Conservation (phyloP, 2,329 filamentous ascomycete species). For the Geosmithia morbida region DNA sequence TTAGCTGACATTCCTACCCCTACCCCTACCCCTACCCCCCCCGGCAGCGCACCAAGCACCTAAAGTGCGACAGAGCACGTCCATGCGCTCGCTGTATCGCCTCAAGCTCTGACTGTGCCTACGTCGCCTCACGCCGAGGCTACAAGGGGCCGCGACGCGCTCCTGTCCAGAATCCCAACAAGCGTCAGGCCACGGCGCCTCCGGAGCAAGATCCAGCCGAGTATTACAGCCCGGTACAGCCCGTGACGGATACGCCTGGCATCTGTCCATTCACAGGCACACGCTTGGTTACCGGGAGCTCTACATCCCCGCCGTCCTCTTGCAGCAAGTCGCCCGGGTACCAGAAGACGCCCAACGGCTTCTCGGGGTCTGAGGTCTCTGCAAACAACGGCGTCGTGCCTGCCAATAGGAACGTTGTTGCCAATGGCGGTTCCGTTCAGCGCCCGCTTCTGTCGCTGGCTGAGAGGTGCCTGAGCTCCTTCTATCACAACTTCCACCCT, state of each 20-base stretch:
- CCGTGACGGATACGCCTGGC: not conserved
- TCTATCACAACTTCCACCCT: constrained; percentile 42
- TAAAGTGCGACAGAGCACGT: constrained; percentile 59
- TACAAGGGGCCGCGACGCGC: constrained; percentile 45
- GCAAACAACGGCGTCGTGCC: not conserved
- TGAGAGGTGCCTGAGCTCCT: constrained; percentile 41
- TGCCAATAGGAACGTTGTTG: not conserved
- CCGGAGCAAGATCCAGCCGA: constrained; percentile 5
- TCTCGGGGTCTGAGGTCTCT: not conserved
- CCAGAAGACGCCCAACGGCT: no score
- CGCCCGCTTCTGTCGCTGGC: constrained; percentile 17
- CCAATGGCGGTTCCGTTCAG: not conserved
- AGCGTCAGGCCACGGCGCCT: constrained; percentile 31
- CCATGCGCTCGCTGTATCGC: constrained; percentile 55
- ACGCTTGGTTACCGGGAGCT: not conserved
- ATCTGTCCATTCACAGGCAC: not conserved
- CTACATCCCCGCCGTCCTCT: not conserved
- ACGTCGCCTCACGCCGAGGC: constrained; percentile 60
- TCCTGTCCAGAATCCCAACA: constrained; percentile 25
- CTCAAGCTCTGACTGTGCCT: constrained; percentile 48
- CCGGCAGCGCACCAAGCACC: constrained; percentile 44
- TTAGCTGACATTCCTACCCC: not conserved
- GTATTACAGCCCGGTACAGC: not conserved
- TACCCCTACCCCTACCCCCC: no score
- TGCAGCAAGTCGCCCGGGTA: not conserved